Percentiles rank a stretch among this genome's conserved stretches.
Evolutionary conservation across 2,329 filamentous ascomycete genomes (phyloP).

Genomic region (Apiospora hydei): DNA sequence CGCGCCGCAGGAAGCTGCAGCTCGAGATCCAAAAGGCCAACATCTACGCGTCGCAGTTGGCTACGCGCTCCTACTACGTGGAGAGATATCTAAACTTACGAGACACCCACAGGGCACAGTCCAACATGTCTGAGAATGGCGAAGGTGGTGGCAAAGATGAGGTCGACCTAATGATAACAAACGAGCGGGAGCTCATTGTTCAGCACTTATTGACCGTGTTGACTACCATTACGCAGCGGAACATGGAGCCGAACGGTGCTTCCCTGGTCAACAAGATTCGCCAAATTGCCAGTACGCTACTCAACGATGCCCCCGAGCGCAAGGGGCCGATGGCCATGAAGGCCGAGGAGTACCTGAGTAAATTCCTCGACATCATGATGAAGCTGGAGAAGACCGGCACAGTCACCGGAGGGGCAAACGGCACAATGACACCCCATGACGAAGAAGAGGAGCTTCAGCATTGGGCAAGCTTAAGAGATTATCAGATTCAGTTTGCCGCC

Average conservation of each 20-base stretch:
- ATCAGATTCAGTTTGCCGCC: constrained; percentile 75
- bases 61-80: constrained; percentile 83
- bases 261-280: constrained; percentile 83
- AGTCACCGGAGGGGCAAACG: constrained; percentile 37
- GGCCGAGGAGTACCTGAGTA: constrained; percentile 47
- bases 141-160: constrained; percentile 41
- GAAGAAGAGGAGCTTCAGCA: constrained; percentile 79
- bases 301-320: constrained; percentile 63
- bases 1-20: constrained; percentile 66
- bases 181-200: constrained; percentile 83
- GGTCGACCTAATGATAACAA: constrained; percentile 68
- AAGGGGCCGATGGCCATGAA: constrained; percentile 60
- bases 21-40: constrained; percentile 94
- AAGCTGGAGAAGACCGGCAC: constrained; percentile 73
- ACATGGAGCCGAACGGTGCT: constrained; percentile 77
- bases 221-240: constrained; percentile 80
- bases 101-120: constrained; percentile 65
- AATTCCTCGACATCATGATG: constrained; percentile 64
- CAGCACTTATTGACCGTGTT: constrained; percentile 79
- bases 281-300: constrained; percentile 80
- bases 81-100: constrained; percentile 84
- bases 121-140: constrained; percentile 47
- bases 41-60: constrained; percentile 82
- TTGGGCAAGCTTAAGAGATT: constrained; percentile 82
- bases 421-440: constrained; percentile 59